These are phyloP conservation scores for Polygonum maritimum DNA, from an alignment of 148 eudicot genomes.

Conservation along the genomic window DNA sequence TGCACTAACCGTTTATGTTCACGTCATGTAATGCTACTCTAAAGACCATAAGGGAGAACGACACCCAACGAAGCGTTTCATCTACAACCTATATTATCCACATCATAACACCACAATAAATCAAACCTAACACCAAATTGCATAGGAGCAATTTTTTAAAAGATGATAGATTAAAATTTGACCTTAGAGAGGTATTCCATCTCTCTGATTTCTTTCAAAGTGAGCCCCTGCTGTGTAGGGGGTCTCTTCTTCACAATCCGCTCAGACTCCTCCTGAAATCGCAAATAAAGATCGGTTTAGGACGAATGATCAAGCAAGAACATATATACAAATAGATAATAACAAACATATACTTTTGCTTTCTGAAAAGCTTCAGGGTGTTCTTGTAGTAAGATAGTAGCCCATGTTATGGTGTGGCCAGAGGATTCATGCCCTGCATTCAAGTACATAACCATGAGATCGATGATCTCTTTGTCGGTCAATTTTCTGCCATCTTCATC, in stretches of 20 bases:
- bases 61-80: conserved; percentile 75
- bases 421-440: conserved; percentile 99
- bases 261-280: conserved; percentile 71
- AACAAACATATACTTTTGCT: conserved; percentile 55
- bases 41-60: conserved; percentile 68
- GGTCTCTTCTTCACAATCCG: conserved; percentile 50
- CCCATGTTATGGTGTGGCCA: conserved; percentile 85
- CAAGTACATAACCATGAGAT: conserved; percentile 69
- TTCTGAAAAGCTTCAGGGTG: conserved; percentile 54
- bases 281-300: not conserved
- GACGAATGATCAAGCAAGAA: not conserved
- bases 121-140: not conserved
- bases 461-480: conserved; percentile 76
- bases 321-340: not conserved
- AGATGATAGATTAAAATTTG: not conserved
- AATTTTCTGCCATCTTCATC: conserved; percentile 71
- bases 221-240: conserved; percentile 50
- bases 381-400: conserved; percentile 58
- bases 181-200: conserved; percentile 90
- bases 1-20: conserved; percentile 43
- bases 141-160: not conserved
- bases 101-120: not conserved
- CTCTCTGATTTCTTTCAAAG: conserved; percentile 56
- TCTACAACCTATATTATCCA: conserved; percentile 56
- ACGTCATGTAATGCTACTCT: conserved; percentile 76